Percentiles rank a stretch among this genome's conserved stretches.
Conservation (phyloP, 495 filamentous ascomycete genomes). For the Penicillium antarcticum region DNA sequence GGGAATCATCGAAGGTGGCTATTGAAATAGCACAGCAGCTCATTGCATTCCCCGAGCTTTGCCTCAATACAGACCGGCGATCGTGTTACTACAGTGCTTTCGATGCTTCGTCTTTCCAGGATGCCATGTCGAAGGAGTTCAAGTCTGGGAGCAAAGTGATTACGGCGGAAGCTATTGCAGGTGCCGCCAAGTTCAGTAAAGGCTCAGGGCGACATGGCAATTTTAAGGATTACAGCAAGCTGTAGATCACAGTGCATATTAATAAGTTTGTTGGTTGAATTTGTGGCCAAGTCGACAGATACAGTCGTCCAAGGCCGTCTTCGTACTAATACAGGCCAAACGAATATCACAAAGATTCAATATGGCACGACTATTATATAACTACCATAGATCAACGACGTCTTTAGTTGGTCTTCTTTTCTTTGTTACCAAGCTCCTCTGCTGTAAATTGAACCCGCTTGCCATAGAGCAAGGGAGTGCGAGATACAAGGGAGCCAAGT, state of each 20-base stretch:
- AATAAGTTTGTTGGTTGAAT: neutral
- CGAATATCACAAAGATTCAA: neutral
- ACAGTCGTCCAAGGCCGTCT: neutral
- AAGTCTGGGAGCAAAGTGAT: slow-evolving; percentile 36
- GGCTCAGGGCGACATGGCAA: slow-evolving; percentile 41
- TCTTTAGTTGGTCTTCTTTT: slow-evolving; percentile 31
- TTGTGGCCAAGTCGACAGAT: neutral
- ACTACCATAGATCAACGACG: neutral
- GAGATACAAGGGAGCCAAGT: slow-evolving; percentile 58
- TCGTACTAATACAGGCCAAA: neutral
- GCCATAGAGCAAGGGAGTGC: slow-evolving; percentile 54
- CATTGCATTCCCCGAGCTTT: slow-evolving; percentile 41
- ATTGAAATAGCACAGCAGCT: slow-evolving; percentile 38
- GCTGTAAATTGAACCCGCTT: slow-evolving; percentile 58
- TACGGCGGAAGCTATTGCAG: slow-evolving; percentile 33
- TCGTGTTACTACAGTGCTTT: slow-evolving; percentile 44
- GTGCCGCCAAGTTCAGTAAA: slow-evolving; percentile 38
- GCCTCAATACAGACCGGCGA: slow-evolving; percentile 39
- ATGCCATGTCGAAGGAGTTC: slow-evolving; percentile 43
- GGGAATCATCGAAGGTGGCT: slow-evolving; percentile 42
- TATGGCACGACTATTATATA: neutral
- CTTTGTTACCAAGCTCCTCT: slow-evolving; percentile 16
- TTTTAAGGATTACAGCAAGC: slow-evolving; percentile 28
- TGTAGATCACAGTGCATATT: slow-evolving; percentile 12
- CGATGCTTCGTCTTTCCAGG: slow-evolving; percentile 37